phyloP scores from a whole-genome alignment of 1,284 basidiomycete genomes.

The Peniophora sp. region DNA sequence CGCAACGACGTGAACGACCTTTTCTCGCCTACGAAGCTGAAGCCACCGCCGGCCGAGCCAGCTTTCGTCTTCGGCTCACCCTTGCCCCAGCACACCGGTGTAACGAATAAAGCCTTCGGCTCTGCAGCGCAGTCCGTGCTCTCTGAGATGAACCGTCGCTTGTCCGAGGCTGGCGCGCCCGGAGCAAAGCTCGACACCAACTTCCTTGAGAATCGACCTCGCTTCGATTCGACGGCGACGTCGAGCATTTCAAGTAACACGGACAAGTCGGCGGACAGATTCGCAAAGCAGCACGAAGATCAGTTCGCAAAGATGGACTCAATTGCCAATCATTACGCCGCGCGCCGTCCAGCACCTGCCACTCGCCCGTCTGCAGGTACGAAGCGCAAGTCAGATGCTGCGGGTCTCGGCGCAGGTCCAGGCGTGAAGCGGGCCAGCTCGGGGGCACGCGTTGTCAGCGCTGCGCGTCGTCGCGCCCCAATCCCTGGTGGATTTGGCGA shows the following conservation, averaged over 20 bases:
- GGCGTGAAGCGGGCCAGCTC: constrained; percentile 30
- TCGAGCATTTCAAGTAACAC: neutral
- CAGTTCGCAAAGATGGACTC: constrained; percentile 72
- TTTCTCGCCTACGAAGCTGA: constrained; percentile 26
- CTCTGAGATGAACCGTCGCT: constrained; percentile 70
- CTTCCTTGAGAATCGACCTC: constrained; percentile 9
- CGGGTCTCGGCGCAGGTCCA: constrained; percentile 28
- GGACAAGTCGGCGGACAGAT: constrained; percentile 26
- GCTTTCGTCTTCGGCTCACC: constrained; percentile 70
- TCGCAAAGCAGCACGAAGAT: constrained; percentile 53
- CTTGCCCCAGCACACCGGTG: constrained; percentile 40
- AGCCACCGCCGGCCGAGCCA: constrained; percentile 6
- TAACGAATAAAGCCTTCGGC: constrained; percentile 55
- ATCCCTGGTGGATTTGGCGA: constrained; percentile 50
- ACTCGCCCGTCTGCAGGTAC: constrained; percentile 13
- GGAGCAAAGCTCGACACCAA: constrained; percentile 27
- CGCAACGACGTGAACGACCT: constrained; percentile 25
- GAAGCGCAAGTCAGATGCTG: constrained; percentile 33
- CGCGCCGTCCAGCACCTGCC: constrained; percentile 32
- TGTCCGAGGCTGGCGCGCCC: constrained; percentile 39
- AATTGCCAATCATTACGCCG: constrained; percentile 54
- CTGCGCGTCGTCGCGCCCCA: constrained; percentile 35
- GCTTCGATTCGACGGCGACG: neutral
- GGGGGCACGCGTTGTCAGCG: constrained; percentile 41
- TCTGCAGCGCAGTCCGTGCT: constrained; percentile 55